Conservation (phyloP, 176 grass and related monocot species). For the Bolboschoenus planiculmis region DNA sequence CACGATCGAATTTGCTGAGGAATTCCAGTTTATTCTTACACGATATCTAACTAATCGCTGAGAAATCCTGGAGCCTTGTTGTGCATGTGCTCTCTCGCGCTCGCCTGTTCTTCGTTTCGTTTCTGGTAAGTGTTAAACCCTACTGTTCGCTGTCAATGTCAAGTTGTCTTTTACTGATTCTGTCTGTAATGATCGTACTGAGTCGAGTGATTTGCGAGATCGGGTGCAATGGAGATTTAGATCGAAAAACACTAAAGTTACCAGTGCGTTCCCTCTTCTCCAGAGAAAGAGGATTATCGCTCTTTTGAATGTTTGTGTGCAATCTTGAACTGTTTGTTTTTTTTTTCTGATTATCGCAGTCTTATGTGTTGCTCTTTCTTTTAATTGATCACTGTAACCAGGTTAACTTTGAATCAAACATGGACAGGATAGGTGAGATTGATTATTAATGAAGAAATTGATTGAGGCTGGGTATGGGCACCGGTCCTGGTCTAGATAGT, state of each 20-base stretch:
- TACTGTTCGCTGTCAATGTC: background rate
- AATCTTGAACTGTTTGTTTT: background rate
- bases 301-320: background rate
- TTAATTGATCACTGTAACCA: background rate
- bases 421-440: background rate
- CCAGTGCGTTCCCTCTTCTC: background rate
- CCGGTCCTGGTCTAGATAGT: background rate
- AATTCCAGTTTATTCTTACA: background rate
- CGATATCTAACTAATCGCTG: background rate
- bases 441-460: background rate
- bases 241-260: background rate
- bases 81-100: background rate
- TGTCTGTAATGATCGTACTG: background rate
- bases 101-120: background rate
- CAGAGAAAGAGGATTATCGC: background rate
- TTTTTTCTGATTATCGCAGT: background rate
- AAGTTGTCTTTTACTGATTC: background rate
- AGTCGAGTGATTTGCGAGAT: background rate
- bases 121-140: constrained; percentile 6
- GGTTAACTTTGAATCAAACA: background rate
- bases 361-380: background rate
- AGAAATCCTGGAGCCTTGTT: background rate
- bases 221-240: constrained; percentile 1
- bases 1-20: background rate
- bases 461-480: background rate